Evolutionary conservation across 2,329 filamentous ascomycete species (phyloP).

Genomic region (Diaporthe sp.): DNA sequence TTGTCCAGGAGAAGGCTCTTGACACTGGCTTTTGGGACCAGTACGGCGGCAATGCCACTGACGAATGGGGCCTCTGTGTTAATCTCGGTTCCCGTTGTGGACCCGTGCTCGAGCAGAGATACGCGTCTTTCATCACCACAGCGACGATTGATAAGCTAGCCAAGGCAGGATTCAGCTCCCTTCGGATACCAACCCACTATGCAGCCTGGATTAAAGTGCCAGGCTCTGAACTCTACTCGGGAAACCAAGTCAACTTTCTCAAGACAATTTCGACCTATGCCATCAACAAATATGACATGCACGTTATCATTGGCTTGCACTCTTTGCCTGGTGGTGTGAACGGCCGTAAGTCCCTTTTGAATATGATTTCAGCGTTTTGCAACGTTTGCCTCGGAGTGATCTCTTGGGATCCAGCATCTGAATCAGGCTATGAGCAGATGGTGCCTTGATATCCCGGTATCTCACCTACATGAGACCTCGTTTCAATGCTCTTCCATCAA

Average conservation of each 20-base stretch:
- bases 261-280: background rate
- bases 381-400: background rate
- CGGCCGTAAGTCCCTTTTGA: background rate
- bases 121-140: background rate
- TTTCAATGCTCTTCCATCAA: too few relatives aligned
- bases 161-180: background rate
- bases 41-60: background rate
- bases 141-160: slow-evolving; percentile 12
- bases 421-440: background rate
- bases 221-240: background rate
- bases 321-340: background rate
- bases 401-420: background rate
- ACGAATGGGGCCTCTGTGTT: background rate
- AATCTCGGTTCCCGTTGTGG: background rate
- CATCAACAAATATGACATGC: slow-evolving; percentile 1
- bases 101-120: background rate
- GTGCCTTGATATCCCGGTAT: background rate
- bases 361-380: background rate
- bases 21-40: slow-evolving; percentile 6
- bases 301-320: background rate
- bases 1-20: background rate
- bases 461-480: background rate
- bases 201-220: slow-evolving; percentile 5
- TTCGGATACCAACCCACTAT: slow-evolving; percentile 7
- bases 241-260: slow-evolving; percentile 6